Base-by-base conservation (phyloP, 2,329 filamentous ascomycete species). In the Berkeleyomyces rouxiae region DNA sequence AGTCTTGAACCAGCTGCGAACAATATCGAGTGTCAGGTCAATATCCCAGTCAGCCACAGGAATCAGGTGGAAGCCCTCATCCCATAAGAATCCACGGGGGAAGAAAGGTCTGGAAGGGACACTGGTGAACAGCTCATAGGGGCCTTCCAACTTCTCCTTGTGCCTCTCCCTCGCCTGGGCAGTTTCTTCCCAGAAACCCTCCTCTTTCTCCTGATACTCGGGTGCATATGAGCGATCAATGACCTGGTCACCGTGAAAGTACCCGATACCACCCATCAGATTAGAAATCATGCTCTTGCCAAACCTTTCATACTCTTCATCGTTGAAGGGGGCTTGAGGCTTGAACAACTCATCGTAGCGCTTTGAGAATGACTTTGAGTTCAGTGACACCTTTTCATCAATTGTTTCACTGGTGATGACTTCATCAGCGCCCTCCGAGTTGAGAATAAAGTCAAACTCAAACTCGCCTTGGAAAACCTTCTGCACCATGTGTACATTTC, bases 101-200 rank as follows among this genome's bases (percentile, higher is more conserved):
- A 99, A 99, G 77, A 99, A 99, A 0, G 93, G 88, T 3, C 93
- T 80, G 7, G 92, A 97, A 0, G 93, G 93, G 63, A 97, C 86
- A 68, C 85, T 89, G 5, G 91, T 95, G 71, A 91, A 97, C 2
- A 99, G 81, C 72, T 96, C 89, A 62, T 86, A 88, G 1, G 92
- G 90, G 0, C 89, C 89, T 70, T 95, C 90, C 0, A 86, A 74
- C 65, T 83, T 78, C 67, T 90, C 84, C 66, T 82, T 74, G 62
- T 82, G 84, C 64, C 84, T 82, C 33, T 77, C 80, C 64, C 90
- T 82, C 3, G 91, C 92, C 69, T 87, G 85, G 1, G 86, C 90
- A 16, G 93, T 84, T 67, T 95, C 91, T 70, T 93, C 86, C 91
- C 92, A 96, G 74, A 97, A 97, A 0, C 88, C 87, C 73, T 97